Percentiles rank a stretch among this genome's conserved stretches.
Conservation (phyloP, 495 filamentous ascomycete genomes). For the Penicillium goetzii region DNA sequence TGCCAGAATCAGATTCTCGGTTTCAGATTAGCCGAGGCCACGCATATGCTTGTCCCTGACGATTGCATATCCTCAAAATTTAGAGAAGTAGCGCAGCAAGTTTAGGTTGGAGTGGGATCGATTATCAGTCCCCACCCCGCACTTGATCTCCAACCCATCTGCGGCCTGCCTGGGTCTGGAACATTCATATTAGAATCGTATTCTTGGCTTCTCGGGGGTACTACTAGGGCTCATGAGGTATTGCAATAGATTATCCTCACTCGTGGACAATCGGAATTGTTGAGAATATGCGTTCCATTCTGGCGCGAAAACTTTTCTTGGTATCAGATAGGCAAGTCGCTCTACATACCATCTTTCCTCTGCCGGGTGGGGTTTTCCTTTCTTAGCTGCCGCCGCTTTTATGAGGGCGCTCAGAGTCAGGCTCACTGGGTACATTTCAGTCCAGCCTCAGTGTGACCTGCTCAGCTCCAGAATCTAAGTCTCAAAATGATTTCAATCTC, state of each 20-base stretch:
- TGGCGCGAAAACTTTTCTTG: not conserved
- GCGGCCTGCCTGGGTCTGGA: not conserved
- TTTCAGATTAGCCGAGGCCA: not conserved
- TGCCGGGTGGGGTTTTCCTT: conserved; percentile 18
- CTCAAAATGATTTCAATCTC: too few relatives aligned
- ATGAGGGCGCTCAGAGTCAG: conserved; percentile 32
- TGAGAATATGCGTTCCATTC: not conserved
- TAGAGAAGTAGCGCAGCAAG: not conserved
- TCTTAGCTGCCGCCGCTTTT: conserved; percentile 29
- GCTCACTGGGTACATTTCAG: conserved; percentile 31
- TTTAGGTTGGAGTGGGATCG: not conserved
- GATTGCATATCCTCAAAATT: not conserved
- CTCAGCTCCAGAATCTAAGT: too few relatives aligned
- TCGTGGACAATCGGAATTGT: not conserved
- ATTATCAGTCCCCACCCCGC: not conserved
- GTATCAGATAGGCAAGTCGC: too few relatives aligned
- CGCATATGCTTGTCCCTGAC: not conserved
- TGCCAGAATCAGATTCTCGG: not conserved
- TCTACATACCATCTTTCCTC: not conserved
- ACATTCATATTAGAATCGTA: not conserved
- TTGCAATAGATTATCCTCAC: too few relatives aligned
- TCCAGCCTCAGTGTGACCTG: too few relatives aligned
- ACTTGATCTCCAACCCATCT: not conserved
- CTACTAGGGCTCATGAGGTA: not conserved
- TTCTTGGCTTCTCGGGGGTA: not conserved